Conservation (phyloP, 2,329 filamentous ascomycete genomes). For the Trichoderma sp. region DNA sequence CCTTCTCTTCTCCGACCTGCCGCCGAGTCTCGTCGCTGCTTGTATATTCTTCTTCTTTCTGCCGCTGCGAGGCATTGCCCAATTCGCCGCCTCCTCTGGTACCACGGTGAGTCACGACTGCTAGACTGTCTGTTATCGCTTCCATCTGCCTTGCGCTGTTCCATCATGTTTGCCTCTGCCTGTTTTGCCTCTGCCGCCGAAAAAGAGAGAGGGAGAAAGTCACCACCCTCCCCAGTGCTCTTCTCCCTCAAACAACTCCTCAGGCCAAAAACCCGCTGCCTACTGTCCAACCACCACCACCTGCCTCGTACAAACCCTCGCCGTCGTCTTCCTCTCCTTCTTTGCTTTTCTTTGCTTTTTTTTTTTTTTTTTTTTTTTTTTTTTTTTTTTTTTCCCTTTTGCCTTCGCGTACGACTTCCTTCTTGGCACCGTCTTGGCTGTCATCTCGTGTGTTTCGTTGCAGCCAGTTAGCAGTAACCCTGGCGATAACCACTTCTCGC, state of each 20-base stretch:
- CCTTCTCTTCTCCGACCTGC: constrained; percentile 3
- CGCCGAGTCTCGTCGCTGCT: not conserved
- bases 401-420: constrained; percentile 24
- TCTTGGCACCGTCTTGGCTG: constrained; percentile 17
- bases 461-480: constrained; percentile 22
- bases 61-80: not conserved
- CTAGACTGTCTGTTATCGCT: constrained; percentile 1
- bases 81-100: not conserved
- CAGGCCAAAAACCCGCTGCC: constrained; percentile 13
- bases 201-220: not conserved
- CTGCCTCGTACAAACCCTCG: constrained; percentile 21
- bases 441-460: constrained; percentile 24
- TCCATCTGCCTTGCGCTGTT: constrained; percentile 5
- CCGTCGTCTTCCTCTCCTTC: not conserved
- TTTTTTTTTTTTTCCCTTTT: not conserved
- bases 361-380: no score
- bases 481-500: constrained; percentile 7
- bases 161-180: constrained; percentile 7
- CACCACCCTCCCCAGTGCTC: not conserved
- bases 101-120: constrained; percentile 24
- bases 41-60: constrained; percentile 1
- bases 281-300: constrained; percentile 11
- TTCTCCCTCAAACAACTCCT: constrained; percentile 3
- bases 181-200: not conserved
- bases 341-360: no score